Conservation (phyloP, 2,329 filamentous ascomycete species). For the Aspergillus piperis region DNA sequence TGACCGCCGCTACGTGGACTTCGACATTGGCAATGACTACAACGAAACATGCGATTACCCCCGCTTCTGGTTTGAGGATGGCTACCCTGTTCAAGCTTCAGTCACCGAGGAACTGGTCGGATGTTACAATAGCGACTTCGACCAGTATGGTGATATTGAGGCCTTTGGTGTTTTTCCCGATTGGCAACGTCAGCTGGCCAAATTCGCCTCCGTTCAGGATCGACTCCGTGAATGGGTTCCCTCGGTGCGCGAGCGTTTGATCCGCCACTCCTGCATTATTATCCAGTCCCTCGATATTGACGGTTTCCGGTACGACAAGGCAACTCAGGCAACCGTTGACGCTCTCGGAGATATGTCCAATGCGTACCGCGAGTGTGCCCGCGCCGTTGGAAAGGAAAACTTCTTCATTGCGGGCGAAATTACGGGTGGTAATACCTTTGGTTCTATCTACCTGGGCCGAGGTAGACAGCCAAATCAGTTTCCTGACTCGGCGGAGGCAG, state of each 20-base stretch:
- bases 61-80: slow-evolving; percentile 62
- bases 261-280: slow-evolving; percentile 63
- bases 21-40: slow-evolving; percentile 54
- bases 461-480: slow-evolving; percentile 58
- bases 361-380: slow-evolving; percentile 59
- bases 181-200: slow-evolving; percentile 63
- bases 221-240: slow-evolving; percentile 64
- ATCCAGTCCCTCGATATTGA: slow-evolving; percentile 63
- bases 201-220: slow-evolving; percentile 67
- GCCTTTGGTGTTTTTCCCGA: slow-evolving; percentile 64
- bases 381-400: slow-evolving; percentile 58
- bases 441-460: slow-evolving; percentile 62
- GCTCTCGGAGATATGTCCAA: slow-evolving; percentile 59
- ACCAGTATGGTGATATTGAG: slow-evolving; percentile 64
- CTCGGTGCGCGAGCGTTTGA: slow-evolving; percentile 57
- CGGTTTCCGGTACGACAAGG: slow-evolving; percentile 67
- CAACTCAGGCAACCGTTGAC: slow-evolving; percentile 63
- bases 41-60: slow-evolving; percentile 59
- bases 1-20: slow-evolving; percentile 58
- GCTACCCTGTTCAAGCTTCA: slow-evolving; percentile 50
- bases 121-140: slow-evolving; percentile 64
- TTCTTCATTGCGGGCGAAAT: slow-evolving; percentile 66
- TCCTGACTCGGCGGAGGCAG: slow-evolving; percentile 48
- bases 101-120: slow-evolving; percentile 52
- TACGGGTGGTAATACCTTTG: slow-evolving; percentile 61